Conservation (phyloP, 345 rosid species). For the Mangifera indica region DNA sequence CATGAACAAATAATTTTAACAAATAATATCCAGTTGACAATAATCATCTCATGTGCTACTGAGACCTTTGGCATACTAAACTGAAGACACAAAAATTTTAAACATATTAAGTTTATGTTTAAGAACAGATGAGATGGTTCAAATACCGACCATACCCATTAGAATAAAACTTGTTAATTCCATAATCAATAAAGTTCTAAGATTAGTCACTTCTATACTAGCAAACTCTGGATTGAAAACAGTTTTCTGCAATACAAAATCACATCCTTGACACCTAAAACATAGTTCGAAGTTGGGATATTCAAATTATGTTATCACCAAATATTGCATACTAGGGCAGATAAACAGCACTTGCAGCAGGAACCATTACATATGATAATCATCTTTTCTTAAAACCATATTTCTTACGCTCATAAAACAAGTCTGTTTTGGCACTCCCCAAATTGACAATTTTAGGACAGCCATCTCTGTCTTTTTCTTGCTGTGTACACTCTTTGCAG, state of each 20-base stretch:
- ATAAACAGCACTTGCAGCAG: background rate
- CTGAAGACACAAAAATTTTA: background rate
- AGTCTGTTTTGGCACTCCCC: conserved; percentile 44
- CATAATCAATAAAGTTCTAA: background rate
- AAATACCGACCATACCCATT: background rate
- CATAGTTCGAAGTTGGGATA: too few relatives aligned
- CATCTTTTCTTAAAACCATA: conserved; percentile 49
- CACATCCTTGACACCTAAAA: too few relatives aligned
- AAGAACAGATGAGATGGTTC: background rate
- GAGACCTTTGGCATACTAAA: background rate
- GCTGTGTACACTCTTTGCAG: conserved; percentile 52
- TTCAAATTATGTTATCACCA: background rate
- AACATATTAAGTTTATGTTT: background rate
- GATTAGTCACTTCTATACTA: background rate
- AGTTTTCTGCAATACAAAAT: background rate
- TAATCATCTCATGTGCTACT: background rate
- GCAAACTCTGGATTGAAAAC: background rate
- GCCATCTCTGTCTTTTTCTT: conserved; percentile 51
- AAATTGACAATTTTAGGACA: conserved; percentile 47
- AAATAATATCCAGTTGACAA: too few relatives aligned
- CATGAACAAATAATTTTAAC: too few relatives aligned
- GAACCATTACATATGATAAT: background rate
- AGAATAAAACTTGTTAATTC: conserved; percentile 2
- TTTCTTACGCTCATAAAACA: conserved; percentile 45
- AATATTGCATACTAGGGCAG: background rate